A percentile compares a stretch with the other conserved stretches of the same genome.
phyloP scores from a whole-genome alignment of 352 stramenopile genomes.

The Pythium myriotylum region DNA sequence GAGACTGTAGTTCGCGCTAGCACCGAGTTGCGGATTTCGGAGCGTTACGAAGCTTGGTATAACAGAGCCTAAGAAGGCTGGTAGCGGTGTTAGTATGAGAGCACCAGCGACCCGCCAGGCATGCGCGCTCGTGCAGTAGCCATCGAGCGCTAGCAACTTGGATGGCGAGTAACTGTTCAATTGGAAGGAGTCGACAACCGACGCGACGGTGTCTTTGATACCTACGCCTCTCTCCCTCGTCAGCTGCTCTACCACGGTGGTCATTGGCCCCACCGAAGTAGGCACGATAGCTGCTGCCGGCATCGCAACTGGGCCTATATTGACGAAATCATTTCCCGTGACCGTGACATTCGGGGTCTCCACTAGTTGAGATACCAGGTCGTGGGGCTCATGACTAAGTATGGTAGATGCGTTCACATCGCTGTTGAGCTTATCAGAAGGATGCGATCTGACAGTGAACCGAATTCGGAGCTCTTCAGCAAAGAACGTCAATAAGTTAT shows the following conservation, averaged over 20 bases:
- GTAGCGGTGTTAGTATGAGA: slow-evolving; percentile 13
- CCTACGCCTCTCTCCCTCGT: not conserved
- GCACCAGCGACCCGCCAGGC: slow-evolving; percentile 12
- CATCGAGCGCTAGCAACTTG: slow-evolving; percentile 21
- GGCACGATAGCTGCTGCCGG: not conserved
- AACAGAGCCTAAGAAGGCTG: slow-evolving; percentile 2
- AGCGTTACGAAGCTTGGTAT: slow-evolving; percentile 14
- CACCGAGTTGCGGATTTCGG: not conserved
- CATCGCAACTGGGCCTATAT: no score
- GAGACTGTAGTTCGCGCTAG: not conserved
- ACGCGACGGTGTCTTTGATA: not conserved
- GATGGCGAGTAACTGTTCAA: slow-evolving; percentile 20
- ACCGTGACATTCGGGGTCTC: no score
- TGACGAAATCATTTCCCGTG: not conserved
- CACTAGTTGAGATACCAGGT: no score
- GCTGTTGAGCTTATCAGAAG: no score
- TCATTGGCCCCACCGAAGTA: not conserved
- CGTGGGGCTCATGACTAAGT: no score
- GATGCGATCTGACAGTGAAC: no score
- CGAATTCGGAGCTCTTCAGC: no score
- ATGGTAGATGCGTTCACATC: no score
- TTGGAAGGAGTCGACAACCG: not conserved
- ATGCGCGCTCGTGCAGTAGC: not conserved
- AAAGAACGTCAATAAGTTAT: no score
- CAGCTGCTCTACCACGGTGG: not conserved